A percentile compares a stretch with the other conserved stretches of the same genome.
These are phyloP conservation scores for Neonectria coccinea DNA, from an alignment of 2,329 filamentous ascomycete species.

Conservation along the genomic window DNA sequence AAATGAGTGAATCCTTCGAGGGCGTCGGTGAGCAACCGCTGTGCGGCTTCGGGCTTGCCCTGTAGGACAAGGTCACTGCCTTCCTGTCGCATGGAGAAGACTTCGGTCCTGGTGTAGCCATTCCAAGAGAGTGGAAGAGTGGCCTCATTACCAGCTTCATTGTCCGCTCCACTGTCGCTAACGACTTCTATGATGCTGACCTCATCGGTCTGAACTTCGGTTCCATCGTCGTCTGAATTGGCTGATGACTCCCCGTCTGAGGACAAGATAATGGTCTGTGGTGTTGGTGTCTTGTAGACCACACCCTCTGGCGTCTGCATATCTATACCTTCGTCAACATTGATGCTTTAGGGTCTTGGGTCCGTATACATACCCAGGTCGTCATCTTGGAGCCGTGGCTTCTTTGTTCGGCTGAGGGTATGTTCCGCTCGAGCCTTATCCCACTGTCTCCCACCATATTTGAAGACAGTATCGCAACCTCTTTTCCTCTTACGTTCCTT, in stretches of 20 bases:
- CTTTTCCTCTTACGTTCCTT: not conserved
- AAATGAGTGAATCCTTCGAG: not conserved
- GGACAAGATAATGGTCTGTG: not conserved
- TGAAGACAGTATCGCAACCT: not conserved
- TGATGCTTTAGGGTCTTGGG: not conserved
- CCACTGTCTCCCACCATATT: not conserved
- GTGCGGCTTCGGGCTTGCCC: not conserved
- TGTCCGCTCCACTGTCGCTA: not conserved
- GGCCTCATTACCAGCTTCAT: not conserved
- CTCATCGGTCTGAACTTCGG: not conserved
- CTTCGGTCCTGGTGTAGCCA: not conserved
- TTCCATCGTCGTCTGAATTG: not conserved
- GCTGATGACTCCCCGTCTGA: not conserved
- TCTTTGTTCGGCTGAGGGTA: not conserved
- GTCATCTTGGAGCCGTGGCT: not conserved
- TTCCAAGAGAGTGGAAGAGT: slow-evolving; percentile 6
- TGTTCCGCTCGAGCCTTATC: not conserved
- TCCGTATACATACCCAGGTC: not conserved
- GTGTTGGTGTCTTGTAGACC: not conserved
- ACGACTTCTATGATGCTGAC: not conserved
- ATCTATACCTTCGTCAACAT: not conserved
- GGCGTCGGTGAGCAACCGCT: not conserved
- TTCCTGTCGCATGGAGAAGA: not conserved
- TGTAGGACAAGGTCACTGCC: not conserved
- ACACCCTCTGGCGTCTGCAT: not conserved